phyloP scores from a whole-genome alignment of 306 rosid genomes.

The Cicer arietinum region DNA sequence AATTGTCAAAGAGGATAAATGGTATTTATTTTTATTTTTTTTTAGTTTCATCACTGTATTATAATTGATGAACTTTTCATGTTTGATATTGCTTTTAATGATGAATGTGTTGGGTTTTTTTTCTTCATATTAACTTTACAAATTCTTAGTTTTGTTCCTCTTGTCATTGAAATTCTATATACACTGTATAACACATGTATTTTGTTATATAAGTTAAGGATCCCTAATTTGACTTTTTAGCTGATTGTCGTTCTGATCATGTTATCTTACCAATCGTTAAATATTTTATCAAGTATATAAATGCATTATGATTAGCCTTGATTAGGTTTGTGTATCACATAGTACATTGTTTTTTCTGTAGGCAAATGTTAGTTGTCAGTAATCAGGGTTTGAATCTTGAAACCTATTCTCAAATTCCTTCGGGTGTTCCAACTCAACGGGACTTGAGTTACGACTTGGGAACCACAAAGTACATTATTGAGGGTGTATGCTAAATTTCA shows the following conservation, averaged over 20 bases:
- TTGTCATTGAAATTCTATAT: constrained; percentile 46
- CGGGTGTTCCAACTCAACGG: background rate
- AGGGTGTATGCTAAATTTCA: constrained; percentile 21
- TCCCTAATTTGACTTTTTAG: constrained; percentile 59
- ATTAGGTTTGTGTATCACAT: constrained; percentile 3
- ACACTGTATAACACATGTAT: constrained; percentile 38
- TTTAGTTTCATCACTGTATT: constrained; percentile 35
- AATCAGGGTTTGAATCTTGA: background rate
- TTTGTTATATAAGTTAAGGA: constrained; percentile 42
- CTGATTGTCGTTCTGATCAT: constrained; percentile 36
- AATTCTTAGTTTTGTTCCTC: constrained; percentile 32
- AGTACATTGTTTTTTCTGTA: background rate
- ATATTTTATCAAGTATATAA: constrained; percentile 42
- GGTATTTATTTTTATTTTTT: constrained; percentile 53
- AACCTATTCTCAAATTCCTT: background rate
- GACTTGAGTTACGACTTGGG: background rate
- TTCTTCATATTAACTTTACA: constrained; percentile 33
- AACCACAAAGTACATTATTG: constrained; percentile 28
- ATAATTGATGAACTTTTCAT: constrained; percentile 29
- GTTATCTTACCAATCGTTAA: constrained; percentile 39
- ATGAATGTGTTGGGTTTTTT: constrained; percentile 44
- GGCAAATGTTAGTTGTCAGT: background rate
- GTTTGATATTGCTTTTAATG: constrained; percentile 7
- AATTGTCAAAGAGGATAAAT: constrained; percentile 63
- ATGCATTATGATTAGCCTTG: constrained; percentile 38